Evolutionary conservation across 306 rosid species (phyloP), one percentile per base, ranked within the genome.

Genomic region (Sindora glabra): DNA sequence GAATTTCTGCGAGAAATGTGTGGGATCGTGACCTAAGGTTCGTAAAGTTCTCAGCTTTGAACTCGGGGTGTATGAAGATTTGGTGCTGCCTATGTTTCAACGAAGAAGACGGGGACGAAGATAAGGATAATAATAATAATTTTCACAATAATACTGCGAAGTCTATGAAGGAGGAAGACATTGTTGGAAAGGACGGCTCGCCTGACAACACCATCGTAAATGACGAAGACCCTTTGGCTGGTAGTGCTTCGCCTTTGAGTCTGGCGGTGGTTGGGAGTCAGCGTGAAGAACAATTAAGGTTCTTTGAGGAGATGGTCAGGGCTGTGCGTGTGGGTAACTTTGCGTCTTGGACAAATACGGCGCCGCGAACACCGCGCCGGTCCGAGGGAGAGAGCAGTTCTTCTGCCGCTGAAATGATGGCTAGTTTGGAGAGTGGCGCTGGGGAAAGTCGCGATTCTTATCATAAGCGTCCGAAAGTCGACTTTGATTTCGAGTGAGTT

Each of bases 401-500:
- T 51, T 49, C 72, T 50, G 51, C 81, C 3, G 48, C 75, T 16
- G 59, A 6, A n/a, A 27, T 3, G 2, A 61, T 40, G 24, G 56
- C 50, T 48, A 34, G 59, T 8, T 49, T 52, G 6, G 81, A 58
- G 25, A 36, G 17, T 59, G 69, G 19, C 25, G 59, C 14, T 1
- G 81, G 68, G 6, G 83, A 75, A 30, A 83, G 61, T 61, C 89
- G 74, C 8, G 91, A 91, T 65, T 75, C 60, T 19, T 79, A 86
- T 65, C 81, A 80, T 48, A 94, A 94, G 61, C 94, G 99, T 25
- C 85, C 95, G 29, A 94, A 82, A 79, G 82, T 89, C 67, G 79
- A 82, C 78, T 70, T 65, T 6, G 69, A 70, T 72, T 58, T 50
- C 60, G 68, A 64, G 98, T 91, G 89, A 88, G 98, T 81, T 46